Evolutionary conservation across 306 rosid genomes (phyloP).

Genomic region (Urtica urens): DNA sequence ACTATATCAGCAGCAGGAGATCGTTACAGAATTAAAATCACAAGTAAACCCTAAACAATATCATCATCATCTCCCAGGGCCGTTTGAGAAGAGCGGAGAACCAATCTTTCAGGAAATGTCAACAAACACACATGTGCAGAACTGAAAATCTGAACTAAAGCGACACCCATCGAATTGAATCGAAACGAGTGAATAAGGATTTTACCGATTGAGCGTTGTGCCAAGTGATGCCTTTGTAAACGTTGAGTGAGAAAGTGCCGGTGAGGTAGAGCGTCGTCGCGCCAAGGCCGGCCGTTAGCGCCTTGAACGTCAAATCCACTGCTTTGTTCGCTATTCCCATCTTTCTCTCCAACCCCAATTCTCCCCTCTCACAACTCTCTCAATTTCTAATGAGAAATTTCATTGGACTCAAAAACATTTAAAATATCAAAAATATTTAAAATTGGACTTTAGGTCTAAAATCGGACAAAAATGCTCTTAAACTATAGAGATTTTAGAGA

Average conservation of each 20-base stretch:
- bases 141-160: too few species aligned
- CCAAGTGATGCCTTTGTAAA: constrained; percentile 77
- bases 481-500: too few species aligned
- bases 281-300: constrained; percentile 65
- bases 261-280: constrained; percentile 62
- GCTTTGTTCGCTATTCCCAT: constrained; percentile 59
- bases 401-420: too few species aligned
- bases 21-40: neutral
- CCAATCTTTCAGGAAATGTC: neutral
- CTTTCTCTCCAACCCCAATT: constrained; percentile 34
- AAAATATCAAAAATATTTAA: too few species aligned
- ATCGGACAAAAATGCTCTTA: too few species aligned
- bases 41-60: neutral
- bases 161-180: too few species aligned
- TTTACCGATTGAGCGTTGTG: constrained; percentile 70
- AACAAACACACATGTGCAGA: too few species aligned
- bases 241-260: constrained; percentile 53
- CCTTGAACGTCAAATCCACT: constrained; percentile 72
- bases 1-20: too few species aligned
- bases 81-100: neutral
- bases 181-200: too few species aligned
- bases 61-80: neutral
- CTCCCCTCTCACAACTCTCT: constrained; percentile 5
- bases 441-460: too few species aligned
- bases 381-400: too few species aligned